Evolutionary conservation across 345 rosid species (phyloP).

Genomic region (Eucalyptus dawsonii): DNA sequence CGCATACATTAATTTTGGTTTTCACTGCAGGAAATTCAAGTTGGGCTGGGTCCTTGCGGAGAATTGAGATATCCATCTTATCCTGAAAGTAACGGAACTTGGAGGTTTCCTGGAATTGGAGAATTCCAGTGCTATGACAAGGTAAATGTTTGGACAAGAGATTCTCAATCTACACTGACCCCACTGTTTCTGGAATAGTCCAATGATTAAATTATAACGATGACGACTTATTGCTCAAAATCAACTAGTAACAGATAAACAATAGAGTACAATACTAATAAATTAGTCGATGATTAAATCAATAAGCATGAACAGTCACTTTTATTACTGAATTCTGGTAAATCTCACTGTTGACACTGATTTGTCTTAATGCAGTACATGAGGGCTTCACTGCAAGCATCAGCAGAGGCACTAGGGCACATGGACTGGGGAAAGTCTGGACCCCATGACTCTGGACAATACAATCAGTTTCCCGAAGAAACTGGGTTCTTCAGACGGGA

Average conservation of each 20-base stretch:
- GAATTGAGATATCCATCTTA: conserved; percentile 88
- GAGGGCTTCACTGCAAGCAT: conserved; percentile 77
- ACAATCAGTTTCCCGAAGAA: conserved; percentile 79
- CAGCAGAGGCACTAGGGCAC: conserved; percentile 57
- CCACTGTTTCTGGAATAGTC: background rate
- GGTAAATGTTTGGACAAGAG: conserved; percentile 20
- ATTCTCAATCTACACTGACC: background rate
- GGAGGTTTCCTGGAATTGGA: conserved; percentile 94
- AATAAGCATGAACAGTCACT: background rate
- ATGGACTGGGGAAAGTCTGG: conserved; percentile 71
- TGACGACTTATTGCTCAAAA: background rate
- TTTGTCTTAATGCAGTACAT: conserved; percentile 47
- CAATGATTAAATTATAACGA: background rate
- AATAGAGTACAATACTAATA: background rate
- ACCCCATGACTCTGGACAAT: conserved; percentile 85
- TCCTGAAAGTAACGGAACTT: conserved; percentile 92
- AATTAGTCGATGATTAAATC: background rate
- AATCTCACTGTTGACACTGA: background rate
- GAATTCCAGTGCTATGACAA: conserved; percentile 98
- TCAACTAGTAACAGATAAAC: background rate
- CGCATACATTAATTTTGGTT: background rate
- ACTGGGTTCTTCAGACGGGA: conserved; percentile 72
- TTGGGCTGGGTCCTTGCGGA: conserved; percentile 98
- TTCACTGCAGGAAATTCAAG: conserved; percentile 80
- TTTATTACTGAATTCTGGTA: background rate